Conservation (phyloP, 176 grass and related monocot genomes). For the Triticum monococcum region DNA sequence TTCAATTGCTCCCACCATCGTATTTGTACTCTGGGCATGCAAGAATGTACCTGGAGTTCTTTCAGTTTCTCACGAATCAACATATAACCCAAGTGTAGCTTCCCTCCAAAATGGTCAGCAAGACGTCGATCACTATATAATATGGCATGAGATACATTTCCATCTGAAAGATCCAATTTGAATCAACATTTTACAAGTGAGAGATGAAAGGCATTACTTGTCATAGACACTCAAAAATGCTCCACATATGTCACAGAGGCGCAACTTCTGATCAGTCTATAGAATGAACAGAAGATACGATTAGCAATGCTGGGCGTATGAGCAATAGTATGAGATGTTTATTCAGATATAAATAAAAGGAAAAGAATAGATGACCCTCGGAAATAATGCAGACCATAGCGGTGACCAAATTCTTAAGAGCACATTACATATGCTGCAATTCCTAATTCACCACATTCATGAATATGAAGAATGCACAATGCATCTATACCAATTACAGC, state of each 20-base stretch:
- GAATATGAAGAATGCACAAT: constrained; percentile 27
- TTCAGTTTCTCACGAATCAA: constrained; percentile 87
- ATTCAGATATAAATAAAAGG: background rate
- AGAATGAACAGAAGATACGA: constrained; percentile 18
- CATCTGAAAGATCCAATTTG: background rate
- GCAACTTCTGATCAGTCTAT: constrained; percentile 97
- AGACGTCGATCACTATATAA: constrained; percentile 82
- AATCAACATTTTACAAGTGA: background rate
- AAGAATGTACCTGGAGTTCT: constrained; percentile 76
- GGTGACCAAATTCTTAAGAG: background rate
- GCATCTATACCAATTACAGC: background rate
- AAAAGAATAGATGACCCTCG: background rate
- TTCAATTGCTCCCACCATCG: constrained; percentile 10
- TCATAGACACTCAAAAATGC: constrained; percentile 96
- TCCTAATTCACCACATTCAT: background rate
- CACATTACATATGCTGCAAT: background rate
- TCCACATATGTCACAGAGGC: constrained; percentile 98
- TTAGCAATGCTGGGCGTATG: constrained; percentile 2
- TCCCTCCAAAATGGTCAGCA: constrained; percentile 99
- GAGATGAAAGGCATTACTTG: constrained; percentile 44
- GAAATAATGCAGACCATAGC: background rate
- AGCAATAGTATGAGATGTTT: background rate
- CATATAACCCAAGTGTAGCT: constrained; percentile 95
- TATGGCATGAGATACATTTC: constrained; percentile 8
- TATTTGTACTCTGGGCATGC: constrained; percentile 1